Base-by-base conservation (phyloP, 1,284 basidiomycete genomes). In the Malassezia restricta region DNA sequence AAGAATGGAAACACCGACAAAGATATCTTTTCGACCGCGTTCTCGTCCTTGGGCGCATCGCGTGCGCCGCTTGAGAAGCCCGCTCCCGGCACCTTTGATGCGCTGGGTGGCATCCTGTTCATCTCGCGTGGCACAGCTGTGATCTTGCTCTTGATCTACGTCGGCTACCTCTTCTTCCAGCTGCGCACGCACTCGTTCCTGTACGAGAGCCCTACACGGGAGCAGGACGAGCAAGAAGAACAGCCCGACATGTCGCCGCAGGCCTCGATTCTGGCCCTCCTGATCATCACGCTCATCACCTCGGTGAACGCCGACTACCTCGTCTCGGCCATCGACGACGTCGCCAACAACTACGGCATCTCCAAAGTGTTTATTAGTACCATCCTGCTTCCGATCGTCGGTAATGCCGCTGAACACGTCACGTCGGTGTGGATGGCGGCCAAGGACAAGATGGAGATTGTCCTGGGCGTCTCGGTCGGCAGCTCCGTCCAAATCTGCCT, bases 391-490 rank as follows among this genome's bases (percentile, higher is more conserved):
- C 91, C 90, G 15, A 75, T 79, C 31, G 86, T 88, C 43, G 85
- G 86, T 40, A 90, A 88, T 61, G 77, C 77, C 40, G 68, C 70
- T 8, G 70, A 73, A 52, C 70, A 73, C 49, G 56, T 68, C 24
- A 73, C 70, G 5, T 63, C 65, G 11, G 62, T 70, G 30, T 66
- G 66, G 54, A 68, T 65, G 62, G 70, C 65, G 8, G 48, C 51
- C 38, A 71, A 71, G 56, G 60, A 63, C 65, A 71, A 71, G 53
- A 70, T 73, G 68, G 70, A 73, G 37, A 69, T 73, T 48, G 58
- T 60, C 1, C 86, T 94, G 58, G 83, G 83, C 3, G 87, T 95
- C 56, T 86, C 86, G 51, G 84, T 95, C 80, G 87, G 90, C 11
- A 86, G 71, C 76, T 87, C 46, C 82, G 81, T 58, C 53, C 64